phyloP scores from a whole-genome alignment of 75 land plant genomes.

The Pinus albicaulis region DNA sequence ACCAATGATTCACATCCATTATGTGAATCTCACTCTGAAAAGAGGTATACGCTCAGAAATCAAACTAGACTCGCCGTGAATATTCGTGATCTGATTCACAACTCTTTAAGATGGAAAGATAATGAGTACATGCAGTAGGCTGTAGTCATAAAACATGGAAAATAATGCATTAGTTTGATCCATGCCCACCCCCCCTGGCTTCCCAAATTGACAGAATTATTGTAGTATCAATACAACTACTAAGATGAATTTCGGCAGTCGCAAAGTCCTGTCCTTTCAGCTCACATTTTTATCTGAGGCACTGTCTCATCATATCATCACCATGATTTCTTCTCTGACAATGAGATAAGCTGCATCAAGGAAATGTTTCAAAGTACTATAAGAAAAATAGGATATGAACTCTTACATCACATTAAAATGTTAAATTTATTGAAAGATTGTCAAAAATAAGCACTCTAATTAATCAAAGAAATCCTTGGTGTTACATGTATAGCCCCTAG shows the following conservation, averaged over 20 bases:
- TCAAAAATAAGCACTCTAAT: background rate
- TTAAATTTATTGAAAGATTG: background rate
- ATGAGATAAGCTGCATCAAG: background rate
- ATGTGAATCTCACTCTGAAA: background rate
- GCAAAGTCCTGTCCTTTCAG: background rate
- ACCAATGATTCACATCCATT: background rate
- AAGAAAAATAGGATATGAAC: background rate
- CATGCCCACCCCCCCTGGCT: no score
- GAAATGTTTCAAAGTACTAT: background rate
- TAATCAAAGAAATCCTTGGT: background rate
- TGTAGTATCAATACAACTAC: background rate
- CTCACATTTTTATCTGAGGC: background rate
- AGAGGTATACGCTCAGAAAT: background rate
- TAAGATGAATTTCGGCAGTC: background rate
- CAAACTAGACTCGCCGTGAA: background rate
- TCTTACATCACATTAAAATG: background rate
- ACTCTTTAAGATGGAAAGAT: background rate
- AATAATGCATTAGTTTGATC: background rate
- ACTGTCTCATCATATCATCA: background rate
- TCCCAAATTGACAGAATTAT: background rate
- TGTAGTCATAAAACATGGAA: background rate
- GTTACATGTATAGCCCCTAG: background rate
- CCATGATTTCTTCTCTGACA: conserved; percentile 7
- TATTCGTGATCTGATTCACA: background rate
- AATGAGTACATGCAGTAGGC: background rate